Percentiles rank a stretch among this genome's conserved stretches.
These are phyloP conservation scores for Aspergillus luchuensis DNA, from an alignment of 2,329 filamentous ascomycete genomes.

Conservation along the genomic window DNA sequence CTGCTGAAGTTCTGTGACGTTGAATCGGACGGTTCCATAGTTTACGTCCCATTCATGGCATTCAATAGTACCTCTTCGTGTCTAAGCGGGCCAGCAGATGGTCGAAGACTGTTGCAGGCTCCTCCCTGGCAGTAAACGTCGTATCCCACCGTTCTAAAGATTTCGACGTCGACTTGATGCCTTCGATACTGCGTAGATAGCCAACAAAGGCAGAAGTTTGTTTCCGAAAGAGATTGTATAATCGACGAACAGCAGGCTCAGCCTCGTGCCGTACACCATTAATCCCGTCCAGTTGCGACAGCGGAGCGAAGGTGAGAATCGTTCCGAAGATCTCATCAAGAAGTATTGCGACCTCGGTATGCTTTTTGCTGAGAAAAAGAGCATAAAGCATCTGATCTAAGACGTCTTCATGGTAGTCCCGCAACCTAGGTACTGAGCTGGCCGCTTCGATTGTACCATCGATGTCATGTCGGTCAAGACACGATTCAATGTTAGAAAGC, in stretches of 20 bases:
- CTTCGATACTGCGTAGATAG: constrained; percentile 67
- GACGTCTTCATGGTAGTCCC: constrained; percentile 69
- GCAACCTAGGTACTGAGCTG: constrained; percentile 67
- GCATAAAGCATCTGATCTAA: constrained; percentile 75
- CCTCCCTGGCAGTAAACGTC: constrained; percentile 34
- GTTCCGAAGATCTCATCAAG: constrained; percentile 74
- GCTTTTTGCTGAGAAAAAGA: constrained; percentile 72
- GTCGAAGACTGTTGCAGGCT: constrained; percentile 63
- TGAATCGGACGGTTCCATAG: background rate
- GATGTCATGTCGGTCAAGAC: constrained; percentile 53
- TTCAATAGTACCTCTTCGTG: constrained; percentile 67
- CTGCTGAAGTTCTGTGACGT: no score
- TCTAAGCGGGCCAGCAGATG: constrained; percentile 70
- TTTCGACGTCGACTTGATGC: constrained; percentile 60
- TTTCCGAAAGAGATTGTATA: constrained; percentile 70
- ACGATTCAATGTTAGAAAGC: constrained; percentile 63
- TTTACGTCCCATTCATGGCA: background rate
- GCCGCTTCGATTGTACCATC: constrained; percentile 51
- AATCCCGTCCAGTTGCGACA: constrained; percentile 11
- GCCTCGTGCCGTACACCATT: constrained; percentile 39
- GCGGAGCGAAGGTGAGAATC: constrained; percentile 68
- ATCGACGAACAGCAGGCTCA: constrained; percentile 45
- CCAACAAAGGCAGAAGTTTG: constrained; percentile 73
- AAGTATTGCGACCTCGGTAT: constrained; percentile 69
- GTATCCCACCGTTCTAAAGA: constrained; percentile 28